These are phyloP conservation scores for Heliocybe sulcata DNA, from an alignment of 1,284 basidiomycete species.

Conservation along the genomic window DNA sequence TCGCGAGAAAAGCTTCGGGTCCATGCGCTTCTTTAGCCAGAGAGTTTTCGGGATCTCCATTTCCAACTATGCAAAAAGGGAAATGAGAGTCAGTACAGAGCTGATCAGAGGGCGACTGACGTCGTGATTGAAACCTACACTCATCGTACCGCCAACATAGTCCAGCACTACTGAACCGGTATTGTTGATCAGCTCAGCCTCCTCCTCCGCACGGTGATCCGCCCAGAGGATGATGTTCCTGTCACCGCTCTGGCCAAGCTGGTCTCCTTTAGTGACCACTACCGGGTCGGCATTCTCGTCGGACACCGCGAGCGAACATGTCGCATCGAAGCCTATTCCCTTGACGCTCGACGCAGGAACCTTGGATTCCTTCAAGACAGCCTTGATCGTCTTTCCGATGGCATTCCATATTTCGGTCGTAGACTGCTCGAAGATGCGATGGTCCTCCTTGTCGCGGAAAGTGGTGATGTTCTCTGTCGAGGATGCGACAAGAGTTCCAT, in stretches of 20 bases:
- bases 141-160: conserved; percentile 96
- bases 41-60: conserved; percentile 97
- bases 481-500: conserved; percentile 76
- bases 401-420: conserved; percentile 83
- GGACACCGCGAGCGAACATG: conserved; percentile 90
- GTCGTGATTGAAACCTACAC: conserved; percentile 45
- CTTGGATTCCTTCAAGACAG: conserved; percentile 59
- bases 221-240: conserved; percentile 91
- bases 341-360: conserved; percentile 65
- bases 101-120: conserved; percentile 2
- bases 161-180: conserved; percentile 83
- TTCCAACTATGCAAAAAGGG: conserved; percentile 57
- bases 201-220: conserved; percentile 89
- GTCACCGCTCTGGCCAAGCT: conserved; percentile 59
- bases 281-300: conserved; percentile 73
- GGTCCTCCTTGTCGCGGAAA: conserved; percentile 79
- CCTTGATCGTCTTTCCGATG: conserved; percentile 65
- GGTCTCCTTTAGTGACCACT: conserved; percentile 68
- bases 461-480: conserved; percentile 77
- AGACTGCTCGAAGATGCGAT: conserved; percentile 93
- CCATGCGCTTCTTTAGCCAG: conserved; percentile 93
- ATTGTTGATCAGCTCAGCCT: conserved; percentile 86
- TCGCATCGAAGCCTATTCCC: conserved; percentile 95
- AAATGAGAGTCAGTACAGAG: neutral
- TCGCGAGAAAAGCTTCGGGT: conserved; percentile 61